Base-by-base conservation (phyloP, 1,284 basidiomycete genomes). In the Wolfiporia cocos region DNA sequence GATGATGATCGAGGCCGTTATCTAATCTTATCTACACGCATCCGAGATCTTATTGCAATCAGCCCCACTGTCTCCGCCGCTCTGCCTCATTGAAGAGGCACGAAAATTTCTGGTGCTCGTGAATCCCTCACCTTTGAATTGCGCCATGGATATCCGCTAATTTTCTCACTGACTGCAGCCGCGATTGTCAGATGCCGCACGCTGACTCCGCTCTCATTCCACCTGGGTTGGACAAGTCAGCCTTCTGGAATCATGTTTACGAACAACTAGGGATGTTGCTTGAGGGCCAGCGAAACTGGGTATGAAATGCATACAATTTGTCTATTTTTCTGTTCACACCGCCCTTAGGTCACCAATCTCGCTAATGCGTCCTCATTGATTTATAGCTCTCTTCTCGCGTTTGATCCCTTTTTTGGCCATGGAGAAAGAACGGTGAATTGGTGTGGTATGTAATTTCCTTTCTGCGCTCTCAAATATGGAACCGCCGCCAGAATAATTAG, bases 371-470 rank as follows among this genome's bases (percentile, higher is more conserved):
- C 88, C 29, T 81, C 89, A 14, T 62, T 92, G 37, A 73, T 94
- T 36, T 93, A 81, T 66, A 80, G 82, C 57, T 74, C 87, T 11
- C 74, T 92, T 35, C 70, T 77, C 33, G 80, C 76, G 3, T 88
- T 84, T 47, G 67, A 71, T 15, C 58, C 71, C 22, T 65, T 80
- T 52, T 92, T 91, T 57, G 89, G 88, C 22, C 51, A 60, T 29
- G 72, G 65, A 4, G 68, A 70, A 43, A 73, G 72, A 55, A 76
- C 84, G 4, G 88, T 93, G 19, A 93, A 92, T 57, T 94, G 92
- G 92, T 83, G 81, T 70, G 91, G 90, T 92, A 54, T 66, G 78
- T 64, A 22, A n/a, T n/a, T n/a, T n/a, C n/a, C n/a, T n/a, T n/a
- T n/a, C n/a, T n/a, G n/a, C n/a, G n/a, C n/a, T n/a, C n/a, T n/a